Conservation (phyloP, 140 eudicot species). For the Anethum foeniculum region DNA sequence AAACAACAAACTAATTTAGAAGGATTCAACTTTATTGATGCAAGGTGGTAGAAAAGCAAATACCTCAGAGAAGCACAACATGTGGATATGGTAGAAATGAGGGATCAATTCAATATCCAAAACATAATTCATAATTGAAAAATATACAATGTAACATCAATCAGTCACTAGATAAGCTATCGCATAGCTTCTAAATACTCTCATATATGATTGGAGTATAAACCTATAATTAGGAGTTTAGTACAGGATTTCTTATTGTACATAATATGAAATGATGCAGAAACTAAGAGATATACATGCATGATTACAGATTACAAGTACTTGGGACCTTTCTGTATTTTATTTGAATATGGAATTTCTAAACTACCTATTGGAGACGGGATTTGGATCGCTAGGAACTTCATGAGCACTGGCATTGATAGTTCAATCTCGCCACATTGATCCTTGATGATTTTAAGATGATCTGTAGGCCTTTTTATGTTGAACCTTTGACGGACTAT, state of each 20-base stretch:
- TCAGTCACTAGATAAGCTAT: background rate
- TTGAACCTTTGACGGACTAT: background rate
- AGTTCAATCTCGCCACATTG: slow-evolving; percentile 7
- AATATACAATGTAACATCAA: background rate
- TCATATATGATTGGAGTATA: too few relatives aligned
- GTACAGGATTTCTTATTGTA: background rate
- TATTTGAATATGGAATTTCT: background rate
- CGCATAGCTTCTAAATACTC: background rate
- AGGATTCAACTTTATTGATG: too few relatives aligned
- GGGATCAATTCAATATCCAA: background rate
- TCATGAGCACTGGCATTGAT: slow-evolving; percentile 28
- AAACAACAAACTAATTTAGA: too few relatives aligned
- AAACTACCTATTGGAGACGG: slow-evolving; percentile 23
- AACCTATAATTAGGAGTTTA: background rate
- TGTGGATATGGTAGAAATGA: too few relatives aligned
- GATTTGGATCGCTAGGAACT: slow-evolving; percentile 39
- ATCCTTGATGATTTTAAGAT: background rate
- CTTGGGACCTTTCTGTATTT: background rate
- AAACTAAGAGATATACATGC: background rate
- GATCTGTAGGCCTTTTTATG: background rate
- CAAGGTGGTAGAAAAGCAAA: too few relatives aligned
- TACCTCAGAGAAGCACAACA: too few relatives aligned
- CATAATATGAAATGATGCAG: background rate
- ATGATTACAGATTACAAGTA: background rate
- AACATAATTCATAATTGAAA: background rate